A percentile compares a stretch with the other conserved stretches of the same genome.
phyloP scores from a whole-genome alignment of 192 early-diverging fungal genomes.

The Gorgonomyces haynaldii region DNA sequence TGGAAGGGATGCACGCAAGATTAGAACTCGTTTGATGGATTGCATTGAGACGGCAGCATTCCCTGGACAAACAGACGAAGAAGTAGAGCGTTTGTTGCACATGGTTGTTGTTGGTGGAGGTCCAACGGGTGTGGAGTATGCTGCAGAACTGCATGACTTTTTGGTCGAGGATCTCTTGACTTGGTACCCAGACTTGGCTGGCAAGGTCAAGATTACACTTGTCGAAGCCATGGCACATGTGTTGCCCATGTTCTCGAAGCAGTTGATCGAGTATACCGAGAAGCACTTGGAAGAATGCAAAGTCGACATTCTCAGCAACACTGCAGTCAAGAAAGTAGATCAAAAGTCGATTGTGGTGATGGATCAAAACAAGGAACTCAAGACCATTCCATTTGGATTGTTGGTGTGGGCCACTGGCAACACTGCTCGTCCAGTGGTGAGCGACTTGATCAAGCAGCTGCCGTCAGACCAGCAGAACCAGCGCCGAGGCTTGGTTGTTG shows the following conservation, averaged over 20 bases:
- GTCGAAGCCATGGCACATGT: conserved; percentile 71
- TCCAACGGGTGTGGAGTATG: conserved; percentile 54
- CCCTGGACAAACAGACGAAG: conserved; percentile 57
- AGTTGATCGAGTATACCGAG: conserved; percentile 73
- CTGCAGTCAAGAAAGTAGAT: conserved; percentile 65
- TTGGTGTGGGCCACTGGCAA: conserved; percentile 85
- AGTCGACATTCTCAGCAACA: conserved; percentile 63
- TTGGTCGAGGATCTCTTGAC: conserved; percentile 52
- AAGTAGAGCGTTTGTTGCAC: conserved; percentile 61
- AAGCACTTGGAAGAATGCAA: conserved; percentile 63
- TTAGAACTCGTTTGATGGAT: conserved; percentile 66
- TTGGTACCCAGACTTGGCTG: conserved; percentile 70
- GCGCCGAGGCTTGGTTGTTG: conserved; percentile 57
- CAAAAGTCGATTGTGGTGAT: conserved; percentile 62
- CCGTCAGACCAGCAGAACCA: conserved; percentile 45
- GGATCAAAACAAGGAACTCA: conserved; percentile 45
- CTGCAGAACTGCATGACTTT: conserved; percentile 76
- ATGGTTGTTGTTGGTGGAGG: conserved; percentile 65
- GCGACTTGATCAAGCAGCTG: conserved; percentile 52
- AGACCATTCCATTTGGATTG: conserved; percentile 62
- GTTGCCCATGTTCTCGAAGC: conserved; percentile 62
- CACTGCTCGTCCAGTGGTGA: conserved; percentile 52
- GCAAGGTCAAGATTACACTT: conserved; percentile 66
- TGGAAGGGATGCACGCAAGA: conserved; percentile 67
- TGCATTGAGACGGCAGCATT: conserved; percentile 56